Evolutionary conservation across 2,329 filamentous ascomycete genomes (phyloP).

Genomic region (Metarhizium rileyi): DNA sequence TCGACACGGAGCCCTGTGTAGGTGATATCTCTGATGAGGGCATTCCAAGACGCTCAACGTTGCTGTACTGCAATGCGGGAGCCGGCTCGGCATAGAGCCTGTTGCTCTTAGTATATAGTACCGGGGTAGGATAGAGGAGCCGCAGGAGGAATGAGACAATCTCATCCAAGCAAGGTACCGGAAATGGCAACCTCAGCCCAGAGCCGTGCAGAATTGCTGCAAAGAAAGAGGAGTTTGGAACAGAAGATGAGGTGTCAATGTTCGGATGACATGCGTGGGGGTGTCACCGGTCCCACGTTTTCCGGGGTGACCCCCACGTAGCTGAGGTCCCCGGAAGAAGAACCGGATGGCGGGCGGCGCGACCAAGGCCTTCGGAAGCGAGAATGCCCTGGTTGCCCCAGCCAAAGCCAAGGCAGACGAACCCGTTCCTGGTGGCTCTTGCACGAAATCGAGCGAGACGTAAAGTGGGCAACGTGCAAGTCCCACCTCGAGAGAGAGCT

Average conservation of each 20-base stretch:
- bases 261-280: conserved; percentile 6
- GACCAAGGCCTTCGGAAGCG: too few species aligned
- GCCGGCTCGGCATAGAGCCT: background rate
- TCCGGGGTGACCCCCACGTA: conserved; percentile 12
- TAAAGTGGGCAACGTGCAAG: background rate
- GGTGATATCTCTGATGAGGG: conserved; percentile 12
- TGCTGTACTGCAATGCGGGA: background rate
- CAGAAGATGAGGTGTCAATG: background rate
- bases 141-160: background rate
- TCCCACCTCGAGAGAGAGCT: background rate
- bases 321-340: background rate
- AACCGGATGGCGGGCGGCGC: too few species aligned
- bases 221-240: background rate
- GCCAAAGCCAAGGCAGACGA: background rate
- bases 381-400: background rate
- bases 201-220: background rate
- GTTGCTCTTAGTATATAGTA: too few species aligned
- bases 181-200: background rate
- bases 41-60: conserved; percentile 10
- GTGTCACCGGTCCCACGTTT: conserved; percentile 6
- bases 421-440: background rate
- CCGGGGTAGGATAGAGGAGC: background rate
- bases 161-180: background rate
- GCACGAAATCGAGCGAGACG: background rate
- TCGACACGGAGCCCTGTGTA: background rate